phyloP scores from a whole-genome alignment of 2,329 filamentous ascomycete genomes.

The Calonectria crousiana region DNA sequence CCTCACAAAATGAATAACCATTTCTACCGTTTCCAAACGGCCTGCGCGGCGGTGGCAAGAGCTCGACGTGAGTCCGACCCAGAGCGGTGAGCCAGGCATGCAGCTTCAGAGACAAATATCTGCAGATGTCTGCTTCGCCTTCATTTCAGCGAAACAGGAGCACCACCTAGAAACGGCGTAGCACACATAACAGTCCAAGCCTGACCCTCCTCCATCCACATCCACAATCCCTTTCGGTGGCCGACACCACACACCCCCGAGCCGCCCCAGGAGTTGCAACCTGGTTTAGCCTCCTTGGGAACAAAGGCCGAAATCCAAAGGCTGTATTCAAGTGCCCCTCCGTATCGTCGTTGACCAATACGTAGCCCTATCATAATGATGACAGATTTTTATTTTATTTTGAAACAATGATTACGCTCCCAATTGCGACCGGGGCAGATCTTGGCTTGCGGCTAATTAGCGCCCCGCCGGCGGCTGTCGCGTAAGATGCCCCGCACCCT shows the following conservation, averaged over 20 bases:
- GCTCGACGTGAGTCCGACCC: slow-evolving; percentile 17
- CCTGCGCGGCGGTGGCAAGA: slow-evolving; percentile 15
- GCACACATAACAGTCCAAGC: slow-evolving; percentile 17
- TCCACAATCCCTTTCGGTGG: slow-evolving; percentile 27
- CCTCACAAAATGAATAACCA: slow-evolving; percentile 42
- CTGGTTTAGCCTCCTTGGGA: not conserved
- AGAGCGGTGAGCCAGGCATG: slow-evolving; percentile 35
- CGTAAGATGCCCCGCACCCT: slow-evolving; percentile 35
- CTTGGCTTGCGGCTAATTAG: slow-evolving; percentile 40
- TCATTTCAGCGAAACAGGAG: slow-evolving; percentile 34
- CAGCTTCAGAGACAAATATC: slow-evolving; percentile 29
- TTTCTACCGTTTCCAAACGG: slow-evolving; percentile 18
- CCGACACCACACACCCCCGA: slow-evolving; percentile 9
- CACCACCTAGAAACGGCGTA: slow-evolving; percentile 24
- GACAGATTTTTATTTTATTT: not conserved
- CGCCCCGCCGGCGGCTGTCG: slow-evolving; percentile 36
- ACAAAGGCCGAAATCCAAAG: not conserved
- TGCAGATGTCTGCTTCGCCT: slow-evolving; percentile 28
- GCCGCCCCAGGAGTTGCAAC: slow-evolving; percentile 37
- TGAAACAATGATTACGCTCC: slow-evolving; percentile 10
- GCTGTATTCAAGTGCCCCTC: not conserved
- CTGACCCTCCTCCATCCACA: slow-evolving; percentile 6
- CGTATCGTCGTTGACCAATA: slow-evolving; percentile 19
- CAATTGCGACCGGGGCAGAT: slow-evolving; percentile 3
- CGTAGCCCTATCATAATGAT: slow-evolving; percentile 3